Percentiles rank a stretch among this genome's conserved stretches.
Conservation (phyloP, 129 eudicot species). For the Artemisia tridentata region DNA sequence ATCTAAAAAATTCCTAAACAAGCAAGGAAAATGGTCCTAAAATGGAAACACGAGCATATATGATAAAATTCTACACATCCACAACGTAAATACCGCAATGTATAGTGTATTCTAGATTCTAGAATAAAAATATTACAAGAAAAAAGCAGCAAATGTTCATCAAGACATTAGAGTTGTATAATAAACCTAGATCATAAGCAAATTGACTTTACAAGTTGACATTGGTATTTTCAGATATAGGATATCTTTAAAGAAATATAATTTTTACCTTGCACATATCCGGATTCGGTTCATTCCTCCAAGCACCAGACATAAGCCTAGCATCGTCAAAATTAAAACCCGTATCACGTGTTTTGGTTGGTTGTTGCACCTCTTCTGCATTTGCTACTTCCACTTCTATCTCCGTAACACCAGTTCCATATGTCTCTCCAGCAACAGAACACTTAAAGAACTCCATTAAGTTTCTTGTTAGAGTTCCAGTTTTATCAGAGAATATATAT, state of each 20-base stretch:
- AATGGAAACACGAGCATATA: slow-evolving; percentile 3
- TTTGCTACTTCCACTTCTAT: slow-evolving; percentile 78
- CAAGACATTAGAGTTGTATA: neutral
- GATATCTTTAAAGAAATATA: neutral
- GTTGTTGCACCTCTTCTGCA: slow-evolving; percentile 47
- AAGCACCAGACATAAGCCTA: slow-evolving; percentile 93
- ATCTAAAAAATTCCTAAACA: slow-evolving; percentile 93
- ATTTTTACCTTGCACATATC: slow-evolving; percentile 77
- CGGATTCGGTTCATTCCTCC: slow-evolving; percentile 94
- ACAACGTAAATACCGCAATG: neutral
- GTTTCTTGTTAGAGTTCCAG: slow-evolving; percentile 91
- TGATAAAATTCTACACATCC: neutral
- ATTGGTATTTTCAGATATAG: no score
- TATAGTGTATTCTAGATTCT: neutral
- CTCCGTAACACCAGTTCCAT: slow-evolving; percentile 93
- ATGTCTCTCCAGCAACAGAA: slow-evolving; percentile 90
- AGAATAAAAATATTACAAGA: neutral
- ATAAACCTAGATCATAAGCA: no score
- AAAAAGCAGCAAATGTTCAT: neutral
- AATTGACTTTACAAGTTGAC: neutral
- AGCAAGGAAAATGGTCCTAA: slow-evolving; percentile 26
- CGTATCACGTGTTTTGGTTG: slow-evolving; percentile 50
- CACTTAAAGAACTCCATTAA: slow-evolving; percentile 98
- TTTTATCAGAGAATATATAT: slow-evolving; percentile 91
- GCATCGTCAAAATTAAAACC: slow-evolving; percentile 95